A percentile compares a stretch with the other conserved stretches of the same genome.
These are phyloP conservation scores for Orobanche coerulescens DNA, from an alignment of 257 asterid species.

Conservation along the genomic window DNA sequence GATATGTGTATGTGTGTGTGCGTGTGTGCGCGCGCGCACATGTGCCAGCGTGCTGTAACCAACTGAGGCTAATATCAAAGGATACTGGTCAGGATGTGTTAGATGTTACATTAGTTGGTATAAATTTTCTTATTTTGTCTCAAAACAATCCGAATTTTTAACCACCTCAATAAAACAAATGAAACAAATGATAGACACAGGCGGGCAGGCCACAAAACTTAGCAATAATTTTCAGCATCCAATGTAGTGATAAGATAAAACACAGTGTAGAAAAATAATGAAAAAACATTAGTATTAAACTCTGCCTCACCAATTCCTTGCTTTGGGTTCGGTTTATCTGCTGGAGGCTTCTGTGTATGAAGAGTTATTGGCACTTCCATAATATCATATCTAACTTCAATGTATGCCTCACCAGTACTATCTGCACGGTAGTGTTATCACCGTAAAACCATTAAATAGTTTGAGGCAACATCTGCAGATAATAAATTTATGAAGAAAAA, in stretches of 20 bases:
- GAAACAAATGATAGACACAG: not conserved
- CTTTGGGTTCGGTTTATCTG: constrained; percentile 94
- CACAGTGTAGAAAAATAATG: not conserved
- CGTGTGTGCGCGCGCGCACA: too few relatives aligned
- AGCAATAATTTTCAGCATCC: constrained; percentile 2
- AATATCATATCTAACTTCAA: constrained; percentile 73
- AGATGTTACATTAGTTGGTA: not conserved
- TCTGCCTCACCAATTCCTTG: constrained; percentile 77
- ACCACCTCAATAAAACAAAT: not conserved
- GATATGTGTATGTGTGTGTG: too few relatives aligned
- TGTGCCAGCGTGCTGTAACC: too few relatives aligned
- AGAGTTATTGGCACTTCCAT: constrained; percentile 80
- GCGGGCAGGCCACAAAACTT: not conserved
- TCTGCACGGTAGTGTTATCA: constrained; percentile 35
- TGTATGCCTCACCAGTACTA: constrained; percentile 47
- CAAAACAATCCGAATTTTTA: too few relatives aligned
- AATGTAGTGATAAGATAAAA: not conserved
- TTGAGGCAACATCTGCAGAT: not conserved
- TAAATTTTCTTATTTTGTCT: too few relatives aligned
- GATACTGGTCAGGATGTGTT: not conserved
- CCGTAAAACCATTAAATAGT: constrained; percentile 4
- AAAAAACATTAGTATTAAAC: constrained; percentile 12
- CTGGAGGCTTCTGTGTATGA: constrained; percentile 82
- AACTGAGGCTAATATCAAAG: too few relatives aligned
- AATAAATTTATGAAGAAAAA: not conserved